Base-by-base conservation (phyloP, 192 early-diverging fungal genomes). In the Coemansia sp. region DNA sequence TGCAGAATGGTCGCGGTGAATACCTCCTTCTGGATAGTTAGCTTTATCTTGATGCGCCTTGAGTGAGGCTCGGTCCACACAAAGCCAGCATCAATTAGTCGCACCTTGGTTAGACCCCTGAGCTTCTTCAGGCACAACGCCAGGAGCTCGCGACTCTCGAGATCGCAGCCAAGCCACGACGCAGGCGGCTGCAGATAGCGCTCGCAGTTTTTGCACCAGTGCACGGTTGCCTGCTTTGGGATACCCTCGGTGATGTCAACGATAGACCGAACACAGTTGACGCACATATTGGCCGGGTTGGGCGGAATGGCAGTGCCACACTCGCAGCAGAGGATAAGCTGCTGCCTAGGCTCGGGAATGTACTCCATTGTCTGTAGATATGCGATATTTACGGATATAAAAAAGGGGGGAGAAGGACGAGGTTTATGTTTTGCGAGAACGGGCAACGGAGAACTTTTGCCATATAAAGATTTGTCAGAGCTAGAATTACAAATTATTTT, bases 231-330 rank as follows among this genome's bases (percentile, higher is more conserved):
- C 64, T 97, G 94, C 85, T 99, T 99, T 38, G 97, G 97, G 63
- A 97, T 99, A 33, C 95, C 96, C 79, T 99, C 97, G 11, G 96
- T 98, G 74, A 99, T 98, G 75, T 99, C 97, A 47, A 98, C 95
- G 64, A 95, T 92, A 62, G 90, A 92, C 52, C 95, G 93, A 78
- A 99, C 96, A 85, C 97, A 99, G 88, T 95, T 94, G 69, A 96
- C 90, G 83, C 97, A 99, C 95, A 97, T 95, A 87, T 97, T 97
- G 47, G 97, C 95, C 34, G 95, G 93, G 83, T 99, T 99, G 29
- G 97, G 97, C 44, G 95, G 89, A 68, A 97, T 97, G 6, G 93
- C 89, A 9, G 92, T 92, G 69, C 96, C 97, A 87, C 97, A 99
- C 77, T 89, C 89, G 76, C 94, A 95, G 83, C 94, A 95, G n/a